phyloP scores from a whole-genome alignment of 2,329 filamentous ascomycete genomes.

The Neospermospora avenae region DNA sequence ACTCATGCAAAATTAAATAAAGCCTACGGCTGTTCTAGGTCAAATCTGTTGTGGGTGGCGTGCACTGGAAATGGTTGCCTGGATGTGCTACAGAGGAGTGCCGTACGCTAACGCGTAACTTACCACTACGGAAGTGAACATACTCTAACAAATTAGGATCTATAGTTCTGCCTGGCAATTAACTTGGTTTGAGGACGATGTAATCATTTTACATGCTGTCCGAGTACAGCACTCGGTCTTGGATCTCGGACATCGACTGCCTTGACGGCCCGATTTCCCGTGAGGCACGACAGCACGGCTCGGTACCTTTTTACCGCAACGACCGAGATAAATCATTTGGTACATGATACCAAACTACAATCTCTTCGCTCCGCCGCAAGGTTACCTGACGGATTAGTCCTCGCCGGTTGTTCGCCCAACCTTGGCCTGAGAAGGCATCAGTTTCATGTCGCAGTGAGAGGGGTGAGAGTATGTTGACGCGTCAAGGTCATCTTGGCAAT shows the following conservation, averaged over 20 bases:
- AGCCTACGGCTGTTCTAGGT: background rate
- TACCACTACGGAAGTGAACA: background rate
- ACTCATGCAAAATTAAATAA: background rate
- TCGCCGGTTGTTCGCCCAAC: no score
- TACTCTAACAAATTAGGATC: no score
- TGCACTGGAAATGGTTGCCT: background rate
- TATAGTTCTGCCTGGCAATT: background rate
- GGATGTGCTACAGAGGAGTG: background rate
- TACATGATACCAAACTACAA: no score
- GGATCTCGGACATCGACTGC: background rate
- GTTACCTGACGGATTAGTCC: no score
- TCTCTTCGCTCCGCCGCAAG: no score
- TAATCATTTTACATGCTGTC: no score
- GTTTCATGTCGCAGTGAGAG: no score
- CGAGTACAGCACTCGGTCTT: no score
- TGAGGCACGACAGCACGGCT: background rate
- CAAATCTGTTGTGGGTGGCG: background rate
- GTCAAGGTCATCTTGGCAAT: background rate
- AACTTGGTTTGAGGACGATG: background rate
- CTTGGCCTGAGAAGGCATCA: no score
- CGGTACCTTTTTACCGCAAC: no score
- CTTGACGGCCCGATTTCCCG: background rate
- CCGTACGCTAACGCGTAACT: background rate
- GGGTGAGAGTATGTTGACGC: no score
- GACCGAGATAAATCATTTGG: no score